A percentile compares a stretch with the other conserved stretches of the same genome.
These are phyloP conservation scores for Leccinum angustisporum DNA, from an alignment of 1,284 basidiomycete genomes.

Conservation along the genomic window DNA sequence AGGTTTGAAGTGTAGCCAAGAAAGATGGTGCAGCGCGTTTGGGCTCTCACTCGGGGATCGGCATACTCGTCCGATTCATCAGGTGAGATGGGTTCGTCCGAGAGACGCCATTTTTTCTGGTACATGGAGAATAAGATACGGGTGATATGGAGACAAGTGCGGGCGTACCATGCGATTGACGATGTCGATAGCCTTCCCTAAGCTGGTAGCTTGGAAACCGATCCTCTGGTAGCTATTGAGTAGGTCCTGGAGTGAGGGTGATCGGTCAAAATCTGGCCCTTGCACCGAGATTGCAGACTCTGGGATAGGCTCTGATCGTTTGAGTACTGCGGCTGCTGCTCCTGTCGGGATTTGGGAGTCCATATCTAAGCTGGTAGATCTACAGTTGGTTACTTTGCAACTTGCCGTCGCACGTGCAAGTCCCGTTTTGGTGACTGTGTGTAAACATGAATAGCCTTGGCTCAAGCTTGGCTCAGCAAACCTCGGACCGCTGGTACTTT, in stretches of 20 bases:
- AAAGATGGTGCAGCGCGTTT: constrained; percentile 84
- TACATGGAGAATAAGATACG: constrained; percentile 6
- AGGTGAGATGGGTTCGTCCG: constrained; percentile 70
- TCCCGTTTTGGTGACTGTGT: constrained; percentile 18
- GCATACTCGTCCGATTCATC: constrained; percentile 69
- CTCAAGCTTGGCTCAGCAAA: neutral
- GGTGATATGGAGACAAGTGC: constrained; percentile 7
- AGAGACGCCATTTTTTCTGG: constrained; percentile 80
- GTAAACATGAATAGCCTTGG: neutral
- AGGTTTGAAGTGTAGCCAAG: constrained; percentile 99
- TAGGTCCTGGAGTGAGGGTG: constrained; percentile 69
- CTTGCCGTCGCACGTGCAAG: constrained; percentile 15
- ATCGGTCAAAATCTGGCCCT: constrained; percentile 85
- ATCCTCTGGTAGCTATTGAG: constrained; percentile 84
- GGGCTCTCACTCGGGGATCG: constrained; percentile 58
- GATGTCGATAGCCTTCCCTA: constrained; percentile 87
- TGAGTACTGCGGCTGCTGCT: constrained; percentile 73
- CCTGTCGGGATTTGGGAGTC: constrained; percentile 45
- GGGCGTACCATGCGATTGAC: constrained; percentile 82
- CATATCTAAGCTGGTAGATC: constrained; percentile 18
- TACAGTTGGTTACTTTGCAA: neutral
- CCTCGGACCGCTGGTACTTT: neutral
- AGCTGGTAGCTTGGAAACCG: constrained; percentile 93
- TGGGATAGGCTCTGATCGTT: constrained; percentile 79
- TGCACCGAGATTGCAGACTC: constrained; percentile 71